Conservation (phyloP, 805 yeast species). For the Ascoidea asiatica region DNA sequence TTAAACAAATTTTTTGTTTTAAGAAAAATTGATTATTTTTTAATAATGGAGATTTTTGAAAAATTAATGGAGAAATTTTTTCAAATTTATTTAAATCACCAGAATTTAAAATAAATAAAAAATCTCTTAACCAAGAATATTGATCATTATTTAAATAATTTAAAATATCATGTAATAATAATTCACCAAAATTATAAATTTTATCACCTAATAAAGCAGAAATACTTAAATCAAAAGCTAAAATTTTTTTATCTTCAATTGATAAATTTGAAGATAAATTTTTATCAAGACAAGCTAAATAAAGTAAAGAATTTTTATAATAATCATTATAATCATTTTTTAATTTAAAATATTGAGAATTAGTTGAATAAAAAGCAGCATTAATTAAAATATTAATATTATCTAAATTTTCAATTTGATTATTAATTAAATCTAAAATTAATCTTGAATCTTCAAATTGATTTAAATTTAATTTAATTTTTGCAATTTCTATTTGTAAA, state of each 20-base stretch:
- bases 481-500: conserved; percentile 54
- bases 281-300: conserved; percentile 55
- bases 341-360: conserved; percentile 60
- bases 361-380: conserved; percentile 73
- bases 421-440: conserved; percentile 47
- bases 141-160: conserved; percentile 29
- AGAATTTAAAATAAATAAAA: conserved; percentile 57
- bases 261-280: conserved; percentile 27
- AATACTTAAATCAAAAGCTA: conserved; percentile 66
- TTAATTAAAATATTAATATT: conserved; percentile 50
- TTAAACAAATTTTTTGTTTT: conserved; percentile 82
- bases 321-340: conserved; percentile 69
- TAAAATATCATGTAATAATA: conserved; percentile 79
- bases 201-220: conserved; percentile 86
- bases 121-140: conserved; percentile 57
- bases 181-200: conserved; percentile 92
- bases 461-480: conserved; percentile 45
- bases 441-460: conserved; percentile 49
- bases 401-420: conserved; percentile 42
- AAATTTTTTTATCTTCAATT: conserved; percentile 25
- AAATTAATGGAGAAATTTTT: conserved; percentile 23
- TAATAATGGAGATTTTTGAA: conserved; percentile 40
- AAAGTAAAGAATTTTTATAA: conserved; percentile 72
- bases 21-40: conserved; percentile 49
- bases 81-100: conserved; percentile 68